phyloP scores from a whole-genome alignment of 192 early-diverging fungal species.

The Podochytrium sp. region DNA sequence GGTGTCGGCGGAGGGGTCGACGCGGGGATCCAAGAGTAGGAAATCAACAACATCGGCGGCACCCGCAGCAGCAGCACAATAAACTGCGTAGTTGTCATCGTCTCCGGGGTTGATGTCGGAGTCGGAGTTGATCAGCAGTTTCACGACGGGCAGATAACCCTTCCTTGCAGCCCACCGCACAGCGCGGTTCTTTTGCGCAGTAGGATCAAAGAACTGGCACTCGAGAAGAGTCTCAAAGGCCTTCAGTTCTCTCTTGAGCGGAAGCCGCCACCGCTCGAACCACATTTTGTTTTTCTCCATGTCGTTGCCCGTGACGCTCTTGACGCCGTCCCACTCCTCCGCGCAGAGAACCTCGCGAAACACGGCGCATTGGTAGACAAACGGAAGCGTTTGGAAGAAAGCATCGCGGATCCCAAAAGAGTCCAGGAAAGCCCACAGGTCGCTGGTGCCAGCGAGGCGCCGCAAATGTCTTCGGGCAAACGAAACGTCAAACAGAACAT shows the following conservation, averaged over 20 bases:
- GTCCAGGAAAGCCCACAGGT: background rate
- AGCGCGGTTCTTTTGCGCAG: background rate
- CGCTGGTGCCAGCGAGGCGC: background rate
- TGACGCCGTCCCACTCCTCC: background rate
- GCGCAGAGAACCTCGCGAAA: background rate
- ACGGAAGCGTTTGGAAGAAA: background rate
- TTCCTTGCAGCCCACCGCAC: conserved; percentile 2
- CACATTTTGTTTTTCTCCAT: background rate
- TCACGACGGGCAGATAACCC: background rate
- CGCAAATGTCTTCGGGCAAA: background rate
- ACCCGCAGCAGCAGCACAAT: background rate
- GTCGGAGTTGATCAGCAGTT: background rate
- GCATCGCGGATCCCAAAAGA: background rate
- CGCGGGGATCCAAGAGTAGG: background rate
- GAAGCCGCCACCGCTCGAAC: background rate
- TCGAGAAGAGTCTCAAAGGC: background rate
- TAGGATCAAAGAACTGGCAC: background rate
- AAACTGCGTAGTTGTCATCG: conserved; percentile 17
- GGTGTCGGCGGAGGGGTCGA: conserved; percentile 9
- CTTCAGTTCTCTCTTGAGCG: background rate
- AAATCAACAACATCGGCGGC: background rate
- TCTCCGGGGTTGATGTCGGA: no score
- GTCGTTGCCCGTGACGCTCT: background rate
- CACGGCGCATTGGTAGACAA: background rate
- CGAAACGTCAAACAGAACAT: background rate